Conservation (phyloP, 2,329 filamentous ascomycete species). For the Cordyceps javanica region DNA sequence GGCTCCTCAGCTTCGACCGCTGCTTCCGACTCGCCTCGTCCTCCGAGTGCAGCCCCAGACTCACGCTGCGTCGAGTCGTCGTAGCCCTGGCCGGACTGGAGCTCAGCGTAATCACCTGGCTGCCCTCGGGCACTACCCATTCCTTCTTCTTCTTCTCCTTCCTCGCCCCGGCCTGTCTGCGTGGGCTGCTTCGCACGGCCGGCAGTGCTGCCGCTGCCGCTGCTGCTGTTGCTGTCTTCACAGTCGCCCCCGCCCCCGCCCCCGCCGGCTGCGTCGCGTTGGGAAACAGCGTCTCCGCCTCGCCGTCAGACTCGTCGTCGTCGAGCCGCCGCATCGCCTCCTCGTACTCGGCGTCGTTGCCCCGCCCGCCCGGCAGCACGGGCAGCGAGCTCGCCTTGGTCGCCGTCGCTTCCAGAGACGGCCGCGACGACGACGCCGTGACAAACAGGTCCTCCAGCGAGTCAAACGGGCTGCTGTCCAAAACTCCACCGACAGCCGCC, state of each 20-base stretch:
- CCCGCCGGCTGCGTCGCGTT: conserved; percentile 26
- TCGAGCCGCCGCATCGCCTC: conserved; percentile 39
- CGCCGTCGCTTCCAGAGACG: conserved; percentile 17
- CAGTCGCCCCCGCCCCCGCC: too few relatives aligned
- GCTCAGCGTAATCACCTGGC: conserved; percentile 26
- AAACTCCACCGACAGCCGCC: too few relatives aligned
- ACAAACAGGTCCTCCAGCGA: conserved; percentile 35
- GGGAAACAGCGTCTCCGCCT: conserved; percentile 25
- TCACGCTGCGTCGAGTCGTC: background rate
- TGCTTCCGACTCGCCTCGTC: conserved; percentile 18
- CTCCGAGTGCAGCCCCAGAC: conserved; percentile 6
- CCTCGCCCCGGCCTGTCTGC: conserved; percentile 4
- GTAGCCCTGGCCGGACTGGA: conserved; percentile 16
- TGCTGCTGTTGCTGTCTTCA: conserved; percentile 15
- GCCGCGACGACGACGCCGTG: conserved; percentile 32
- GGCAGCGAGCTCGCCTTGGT: conserved; percentile 22
- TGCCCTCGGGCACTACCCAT: conserved; percentile 24
- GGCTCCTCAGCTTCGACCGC: conserved; percentile 6
- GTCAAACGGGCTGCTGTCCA: conserved; percentile 29
- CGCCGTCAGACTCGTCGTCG: conserved; percentile 21
- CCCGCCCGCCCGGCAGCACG: conserved; percentile 20
- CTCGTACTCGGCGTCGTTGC: conserved; percentile 34
- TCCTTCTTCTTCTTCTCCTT: conserved; percentile 13
- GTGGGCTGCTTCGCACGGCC: conserved; percentile 11
- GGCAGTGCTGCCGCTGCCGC: conserved; percentile 15